phyloP scores from a whole-genome alignment of 495 filamentous ascomycete genomes.

The Penicillium pulvis region DNA sequence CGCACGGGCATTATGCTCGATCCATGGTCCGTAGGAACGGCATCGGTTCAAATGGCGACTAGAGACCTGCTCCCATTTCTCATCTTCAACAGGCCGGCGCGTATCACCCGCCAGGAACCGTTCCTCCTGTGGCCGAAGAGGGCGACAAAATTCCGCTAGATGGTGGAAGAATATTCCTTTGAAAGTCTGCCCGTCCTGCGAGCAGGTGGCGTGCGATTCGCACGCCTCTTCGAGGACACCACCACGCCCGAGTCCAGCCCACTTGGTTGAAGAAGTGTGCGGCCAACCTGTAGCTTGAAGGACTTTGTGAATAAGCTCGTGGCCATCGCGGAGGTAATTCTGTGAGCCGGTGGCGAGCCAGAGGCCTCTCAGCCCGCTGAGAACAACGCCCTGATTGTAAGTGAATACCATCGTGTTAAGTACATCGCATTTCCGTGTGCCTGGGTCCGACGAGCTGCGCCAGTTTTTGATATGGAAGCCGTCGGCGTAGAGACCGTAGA shows the following conservation, averaged over 20 bases:
- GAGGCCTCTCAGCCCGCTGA: slow-evolving; percentile 79
- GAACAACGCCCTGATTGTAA: slow-evolving; percentile 95
- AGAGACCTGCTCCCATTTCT: slow-evolving; percentile 30
- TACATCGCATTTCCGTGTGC: slow-evolving; percentile 66
- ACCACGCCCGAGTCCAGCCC: slow-evolving; percentile 73
- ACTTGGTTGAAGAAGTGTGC: slow-evolving; percentile 45
- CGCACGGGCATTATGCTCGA: slow-evolving; percentile 73
- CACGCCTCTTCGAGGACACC: slow-evolving; percentile 87
- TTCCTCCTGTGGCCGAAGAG: slow-evolving; percentile 50
- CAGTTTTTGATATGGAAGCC: slow-evolving; percentile 86
- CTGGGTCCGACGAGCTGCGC: slow-evolving; percentile 44
- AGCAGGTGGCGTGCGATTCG: slow-evolving; percentile 73
- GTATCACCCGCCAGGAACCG: slow-evolving; percentile 39
- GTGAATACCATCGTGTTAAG: slow-evolving; percentile 90
- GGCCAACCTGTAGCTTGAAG: slow-evolving; percentile 77
- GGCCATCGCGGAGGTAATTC: slow-evolving; percentile 76
- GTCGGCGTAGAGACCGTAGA: slow-evolving; percentile 77
- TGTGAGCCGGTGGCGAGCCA: slow-evolving; percentile 69
- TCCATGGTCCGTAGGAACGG: slow-evolving; percentile 67
- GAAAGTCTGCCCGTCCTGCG: slow-evolving; percentile 88
- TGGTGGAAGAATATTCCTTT: slow-evolving; percentile 97
- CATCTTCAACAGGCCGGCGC: slow-evolving; percentile 17
- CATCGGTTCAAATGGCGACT: slow-evolving; percentile 61
- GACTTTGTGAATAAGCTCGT: slow-evolving; percentile 69
- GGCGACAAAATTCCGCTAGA: slow-evolving; percentile 75